Conservation (phyloP, 345 rosid species). For the Clausena lansium region DNA sequence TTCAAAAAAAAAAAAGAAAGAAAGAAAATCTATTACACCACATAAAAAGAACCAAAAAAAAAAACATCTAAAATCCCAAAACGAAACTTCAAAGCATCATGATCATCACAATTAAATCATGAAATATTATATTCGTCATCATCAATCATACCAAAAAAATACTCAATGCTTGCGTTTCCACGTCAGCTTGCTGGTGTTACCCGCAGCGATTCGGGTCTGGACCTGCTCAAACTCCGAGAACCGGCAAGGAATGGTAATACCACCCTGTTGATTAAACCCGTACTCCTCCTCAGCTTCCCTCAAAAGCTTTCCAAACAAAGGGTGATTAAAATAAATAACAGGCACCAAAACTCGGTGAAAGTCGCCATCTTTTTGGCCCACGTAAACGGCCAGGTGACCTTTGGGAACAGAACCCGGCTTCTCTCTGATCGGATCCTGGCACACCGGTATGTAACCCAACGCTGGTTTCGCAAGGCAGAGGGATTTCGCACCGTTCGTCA, state of each 20-base stretch:
- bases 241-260: conserved; percentile 86
- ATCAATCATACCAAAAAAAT: neutral
- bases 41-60: neutral
- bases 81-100: conserved; percentile 4
- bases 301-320: conserved; percentile 75
- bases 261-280: conserved; percentile 80
- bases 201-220: conserved; percentile 59
- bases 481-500: conserved; percentile 47
- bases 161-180: conserved; percentile 35
- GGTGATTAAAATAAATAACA: conserved; percentile 87
- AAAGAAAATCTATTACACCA: neutral
- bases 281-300: conserved; percentile 76
- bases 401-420: conserved; percentile 52
- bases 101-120: conserved; percentile 4
- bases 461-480: conserved; percentile 32
- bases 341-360: conserved; percentile 78
- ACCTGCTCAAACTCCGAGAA: conserved; percentile 81
- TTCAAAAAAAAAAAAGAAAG: too few species aligned
- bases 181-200: conserved; percentile 29
- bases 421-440: conserved; percentile 21
- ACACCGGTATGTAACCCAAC: conserved; percentile 42
- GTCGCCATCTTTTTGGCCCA: conserved; percentile 75
- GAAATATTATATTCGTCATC: conserved; percentile 27
- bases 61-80: neutral
- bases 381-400: conserved; percentile 80